Evolutionary conservation across 305 asterid species (phyloP).

Genomic region (Withania somnifera): DNA sequence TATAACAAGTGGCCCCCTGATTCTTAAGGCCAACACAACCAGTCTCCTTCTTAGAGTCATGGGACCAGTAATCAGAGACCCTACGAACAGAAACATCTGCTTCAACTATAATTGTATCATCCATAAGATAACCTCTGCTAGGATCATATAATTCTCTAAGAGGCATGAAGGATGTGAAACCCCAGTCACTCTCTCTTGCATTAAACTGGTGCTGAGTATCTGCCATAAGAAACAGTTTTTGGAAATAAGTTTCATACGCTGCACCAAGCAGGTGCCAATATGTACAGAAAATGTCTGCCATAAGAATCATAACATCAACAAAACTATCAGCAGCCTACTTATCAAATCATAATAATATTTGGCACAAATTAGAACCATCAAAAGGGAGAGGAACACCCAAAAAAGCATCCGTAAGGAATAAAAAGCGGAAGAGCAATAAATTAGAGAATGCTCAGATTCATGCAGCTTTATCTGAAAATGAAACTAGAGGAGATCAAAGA

Average conservation of each 20-base stretch:
- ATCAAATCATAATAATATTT: neutral
- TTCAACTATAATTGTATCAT: slow-evolving; percentile 69
- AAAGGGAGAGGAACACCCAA: neutral
- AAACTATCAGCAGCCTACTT: neutral
- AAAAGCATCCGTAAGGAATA: neutral
- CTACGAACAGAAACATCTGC: slow-evolving; percentile 92
- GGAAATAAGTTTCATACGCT: neutral
- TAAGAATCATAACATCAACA: neutral
- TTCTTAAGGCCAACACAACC: slow-evolving; percentile 92
- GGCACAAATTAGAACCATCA: neutral
- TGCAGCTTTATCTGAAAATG: neutral
- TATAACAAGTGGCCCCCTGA: slow-evolving; percentile 96
- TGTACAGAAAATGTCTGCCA: neutral
- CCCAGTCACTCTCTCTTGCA: slow-evolving; percentile 45
- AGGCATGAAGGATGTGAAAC: slow-evolving; percentile 49
- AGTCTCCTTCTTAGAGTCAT: slow-evolving; percentile 90
- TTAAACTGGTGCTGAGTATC: slow-evolving; percentile 44
- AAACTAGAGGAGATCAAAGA: neutral
- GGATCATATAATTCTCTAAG: slow-evolving; percentile 47
- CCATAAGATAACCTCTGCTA: slow-evolving; percentile 62
- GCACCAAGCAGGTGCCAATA: slow-evolving; percentile 4
- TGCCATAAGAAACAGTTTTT: slow-evolving; percentile 9
- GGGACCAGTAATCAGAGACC: slow-evolving; percentile 64
- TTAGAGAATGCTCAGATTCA: neutral
- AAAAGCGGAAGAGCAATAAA: neutral